Conservation (phyloP, 192 early-diverging fungal genomes). For the Dissophora globulifera region DNA sequence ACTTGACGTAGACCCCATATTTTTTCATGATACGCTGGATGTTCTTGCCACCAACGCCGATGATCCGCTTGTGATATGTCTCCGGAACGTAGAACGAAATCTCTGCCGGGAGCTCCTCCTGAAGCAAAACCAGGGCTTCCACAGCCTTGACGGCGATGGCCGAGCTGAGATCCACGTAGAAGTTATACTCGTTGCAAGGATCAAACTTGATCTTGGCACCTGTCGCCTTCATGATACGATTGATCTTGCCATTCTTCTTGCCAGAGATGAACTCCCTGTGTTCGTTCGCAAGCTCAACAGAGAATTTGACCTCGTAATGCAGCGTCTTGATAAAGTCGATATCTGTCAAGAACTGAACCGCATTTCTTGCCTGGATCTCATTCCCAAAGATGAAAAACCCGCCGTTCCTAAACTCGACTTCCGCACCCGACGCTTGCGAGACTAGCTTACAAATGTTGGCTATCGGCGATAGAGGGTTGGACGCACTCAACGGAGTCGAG, state of each 20-base stretch:
- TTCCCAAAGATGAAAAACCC: slow-evolving; percentile 75
- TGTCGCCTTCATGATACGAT: slow-evolving; percentile 77
- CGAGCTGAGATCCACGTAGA: slow-evolving; percentile 74
- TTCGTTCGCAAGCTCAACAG: slow-evolving; percentile 76
- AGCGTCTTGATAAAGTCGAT: slow-evolving; percentile 61
- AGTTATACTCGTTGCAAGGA: slow-evolving; percentile 76
- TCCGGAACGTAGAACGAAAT: slow-evolving; percentile 84
- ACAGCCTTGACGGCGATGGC: slow-evolving; percentile 59
- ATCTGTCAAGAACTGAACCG: slow-evolving; percentile 63
- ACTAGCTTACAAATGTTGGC: slow-evolving; percentile 52
- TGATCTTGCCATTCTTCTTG: slow-evolving; percentile 89
- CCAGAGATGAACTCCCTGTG: slow-evolving; percentile 87
- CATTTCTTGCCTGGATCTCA: slow-evolving; percentile 64
- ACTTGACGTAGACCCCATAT: slow-evolving; percentile 86
- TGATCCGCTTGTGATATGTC: slow-evolving; percentile 81
- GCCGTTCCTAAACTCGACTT: slow-evolving; percentile 64
- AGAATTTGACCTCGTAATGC: slow-evolving; percentile 71
- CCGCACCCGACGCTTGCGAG: slow-evolving; percentile 60
- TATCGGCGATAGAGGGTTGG: slow-evolving; percentile 28
- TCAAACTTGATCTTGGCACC: slow-evolving; percentile 73
- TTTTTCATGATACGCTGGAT: slow-evolving; percentile 90
- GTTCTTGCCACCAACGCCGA: slow-evolving; percentile 85
- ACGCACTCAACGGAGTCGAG: background rate
- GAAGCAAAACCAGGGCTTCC: slow-evolving; percentile 70
- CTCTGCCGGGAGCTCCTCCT: slow-evolving; percentile 84